phyloP scores from a whole-genome alignment of 768 basidiomycete genomes.

The Hygrocybe punicea region DNA sequence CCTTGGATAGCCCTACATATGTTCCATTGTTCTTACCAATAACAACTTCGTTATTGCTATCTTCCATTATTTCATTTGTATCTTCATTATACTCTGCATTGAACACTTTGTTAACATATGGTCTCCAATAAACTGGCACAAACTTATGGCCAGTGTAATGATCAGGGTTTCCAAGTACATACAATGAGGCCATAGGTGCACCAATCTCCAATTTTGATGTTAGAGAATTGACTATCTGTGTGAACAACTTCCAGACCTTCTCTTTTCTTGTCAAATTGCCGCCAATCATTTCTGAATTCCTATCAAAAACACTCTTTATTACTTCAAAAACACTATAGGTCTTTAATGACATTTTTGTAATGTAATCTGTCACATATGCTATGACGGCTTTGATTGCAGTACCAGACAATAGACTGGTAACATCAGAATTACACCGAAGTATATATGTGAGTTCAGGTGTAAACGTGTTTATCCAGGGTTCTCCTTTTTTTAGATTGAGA shows the following conservation, averaged over 20 bases:
- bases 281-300: constrained; percentile 19
- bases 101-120: constrained; percentile 17
- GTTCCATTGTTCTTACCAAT: constrained; percentile 9
- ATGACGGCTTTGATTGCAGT: constrained; percentile 35
- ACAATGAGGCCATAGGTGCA: constrained; percentile 25
- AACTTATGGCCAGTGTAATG: constrained; percentile 34
- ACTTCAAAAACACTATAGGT: constrained; percentile 35
- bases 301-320: constrained; percentile 22
- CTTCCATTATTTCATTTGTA: not conserved
- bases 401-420: constrained; percentile 32
- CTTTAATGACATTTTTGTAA: constrained; percentile 34
- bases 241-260: constrained; percentile 21
- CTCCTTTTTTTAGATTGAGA: constrained; percentile 29
- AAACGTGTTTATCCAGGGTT: constrained; percentile 34
- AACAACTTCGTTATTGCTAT: not conserved
- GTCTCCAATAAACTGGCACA: constrained; percentile 14
- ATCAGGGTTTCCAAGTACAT: constrained; percentile 27
- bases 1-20: constrained; percentile 17
- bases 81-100: not conserved
- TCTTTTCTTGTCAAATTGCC: constrained; percentile 7
- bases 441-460: constrained; percentile 28
- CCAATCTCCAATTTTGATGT: constrained; percentile 31
- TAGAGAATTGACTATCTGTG: constrained; percentile 29
- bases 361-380: constrained; percentile 38
- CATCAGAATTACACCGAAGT: constrained; percentile 38